Percentiles rank a stretch among this genome's conserved stretches.
Evolutionary conservation across 441 rosid species (phyloP).

Genomic region (Jatropha multifida): DNA sequence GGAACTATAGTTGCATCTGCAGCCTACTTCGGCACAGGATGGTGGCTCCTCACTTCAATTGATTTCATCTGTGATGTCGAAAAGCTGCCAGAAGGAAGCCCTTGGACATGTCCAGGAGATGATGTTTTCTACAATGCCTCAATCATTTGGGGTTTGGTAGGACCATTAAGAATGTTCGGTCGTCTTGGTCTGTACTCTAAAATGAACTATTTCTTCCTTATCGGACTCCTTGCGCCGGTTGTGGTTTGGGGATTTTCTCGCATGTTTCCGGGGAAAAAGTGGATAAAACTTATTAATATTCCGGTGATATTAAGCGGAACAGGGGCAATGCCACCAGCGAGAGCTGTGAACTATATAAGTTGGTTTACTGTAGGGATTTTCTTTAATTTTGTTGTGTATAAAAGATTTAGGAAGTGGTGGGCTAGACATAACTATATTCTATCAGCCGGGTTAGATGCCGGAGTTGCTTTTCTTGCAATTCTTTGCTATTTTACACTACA

Average conservation of each 20-base stretch:
- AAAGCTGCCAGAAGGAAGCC: slow-evolving; percentile 37
- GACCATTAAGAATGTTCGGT: slow-evolving; percentile 49
- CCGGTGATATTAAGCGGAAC: slow-evolving; percentile 37
- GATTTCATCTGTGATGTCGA: slow-evolving; percentile 33
- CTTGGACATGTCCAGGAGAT: slow-evolving; percentile 52
- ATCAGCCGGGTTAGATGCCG: slow-evolving; percentile 48
- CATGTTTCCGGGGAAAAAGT: slow-evolving; percentile 31
- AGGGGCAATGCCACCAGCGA: slow-evolving; percentile 36
- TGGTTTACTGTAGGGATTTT: slow-evolving; percentile 44
- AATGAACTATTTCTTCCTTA: slow-evolving; percentile 50
- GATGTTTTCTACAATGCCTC: slow-evolving; percentile 53
- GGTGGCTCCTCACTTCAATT: slow-evolving; percentile 47
- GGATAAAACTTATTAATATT: slow-evolving; percentile 40
- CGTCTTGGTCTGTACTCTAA: slow-evolving; percentile 36
- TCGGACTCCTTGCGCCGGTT: slow-evolving; percentile 38
- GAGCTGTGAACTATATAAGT: slow-evolving; percentile 38
- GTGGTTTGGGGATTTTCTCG: slow-evolving; percentile 36
- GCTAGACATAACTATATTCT: slow-evolving; percentile 46
- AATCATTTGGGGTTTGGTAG: slow-evolving; percentile 51
- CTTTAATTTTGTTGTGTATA: slow-evolving; percentile 42
- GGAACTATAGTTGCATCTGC: slow-evolving; percentile 41
- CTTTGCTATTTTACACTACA: slow-evolving; percentile 38
- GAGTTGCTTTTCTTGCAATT: slow-evolving; percentile 44
- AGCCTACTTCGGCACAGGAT: slow-evolving; percentile 41
- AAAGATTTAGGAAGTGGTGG: slow-evolving; percentile 46